Base-by-base conservation (phyloP, 78 protist genomes). In the Dictyostelium purpureum region DNA sequence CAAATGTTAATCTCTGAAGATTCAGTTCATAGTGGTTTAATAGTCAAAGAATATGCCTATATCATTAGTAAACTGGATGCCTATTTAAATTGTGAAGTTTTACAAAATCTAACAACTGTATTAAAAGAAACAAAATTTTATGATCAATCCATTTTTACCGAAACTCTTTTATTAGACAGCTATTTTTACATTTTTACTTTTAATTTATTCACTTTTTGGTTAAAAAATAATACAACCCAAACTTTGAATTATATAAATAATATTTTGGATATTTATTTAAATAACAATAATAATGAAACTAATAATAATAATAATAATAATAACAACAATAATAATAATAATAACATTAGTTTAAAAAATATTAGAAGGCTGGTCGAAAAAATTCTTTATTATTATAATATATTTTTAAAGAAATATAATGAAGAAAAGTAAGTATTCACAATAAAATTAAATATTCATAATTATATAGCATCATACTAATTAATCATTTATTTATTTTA, bases 1-100 rank as follows among this genome's bases (percentile, higher is more conserved):
- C 80, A 73, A 47, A 16, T 85, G 40, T 45, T 85, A 28, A 33
- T 59, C 14, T 71, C 92, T 0, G 92, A 85, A 49, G 92, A 85
- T 28, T 26, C 52, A 69, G 63, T 24, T 42, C 80, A 85, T 35
- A 69, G 69, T 35, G 66, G 40, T 18, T 28, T 85, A 12, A 37
- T 85, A 1, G 19, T 31, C 4, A 70, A 73, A 28, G 67, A 71
- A 3, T 85, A 71, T 56, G 61, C 92, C 0, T 52, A 16, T 1
- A 45, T 85, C 31, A 37, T 73, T 5, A 18, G 67, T 43, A 37
- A 47, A 18, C 3, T 85, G 11, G 92, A 85, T 47, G 76, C 92
- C 18, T 43, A 52, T n/a, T 33, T 14, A 2, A 73, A 85, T 56
- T 43, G 77, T 33, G 92, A 85, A 7, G 82, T 61, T 0, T 45